Evolutionary conservation across 208 protist genomes (phyloP).

Genomic region (Leishmania aethiopica): DNA sequence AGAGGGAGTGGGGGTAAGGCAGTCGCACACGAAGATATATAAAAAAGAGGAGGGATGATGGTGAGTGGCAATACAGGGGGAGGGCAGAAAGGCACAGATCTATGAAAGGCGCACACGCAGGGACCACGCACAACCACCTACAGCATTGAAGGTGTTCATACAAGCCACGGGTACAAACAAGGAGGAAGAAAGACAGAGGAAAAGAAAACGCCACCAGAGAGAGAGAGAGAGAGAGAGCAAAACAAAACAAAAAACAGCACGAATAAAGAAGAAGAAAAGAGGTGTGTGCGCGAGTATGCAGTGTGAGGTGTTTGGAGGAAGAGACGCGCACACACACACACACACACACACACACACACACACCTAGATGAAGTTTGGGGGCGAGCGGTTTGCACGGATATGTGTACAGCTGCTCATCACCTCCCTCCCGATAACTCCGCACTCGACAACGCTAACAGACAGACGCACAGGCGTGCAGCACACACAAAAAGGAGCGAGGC

Average conservation of each 20-base stretch:
- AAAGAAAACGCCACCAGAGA: not conserved
- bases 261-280: not conserved
- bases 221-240: no score
- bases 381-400: not conserved
- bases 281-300: not conserved
- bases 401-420: conserved; percentile 11
- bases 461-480: not conserved
- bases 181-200: not conserved
- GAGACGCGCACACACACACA: not conserved
- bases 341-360: not conserved
- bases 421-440: not conserved
- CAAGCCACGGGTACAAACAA: not conserved
- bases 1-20: conserved; percentile 13
- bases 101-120: conserved; percentile 3
- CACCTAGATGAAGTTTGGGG: not conserved
- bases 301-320: not conserved
- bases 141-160: not conserved
- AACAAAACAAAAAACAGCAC: not conserved
- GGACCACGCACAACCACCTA: not conserved
- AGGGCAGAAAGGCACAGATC: conserved; percentile 8
- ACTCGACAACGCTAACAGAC: not conserved
- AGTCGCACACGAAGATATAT: not conserved
- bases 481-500: not conserved
- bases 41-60: conserved; percentile 2
- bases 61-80: not conserved